Evolutionary conservation across 805 yeast genomes (phyloP).

Genomic region (Yarrowia yakushimensis): DNA sequence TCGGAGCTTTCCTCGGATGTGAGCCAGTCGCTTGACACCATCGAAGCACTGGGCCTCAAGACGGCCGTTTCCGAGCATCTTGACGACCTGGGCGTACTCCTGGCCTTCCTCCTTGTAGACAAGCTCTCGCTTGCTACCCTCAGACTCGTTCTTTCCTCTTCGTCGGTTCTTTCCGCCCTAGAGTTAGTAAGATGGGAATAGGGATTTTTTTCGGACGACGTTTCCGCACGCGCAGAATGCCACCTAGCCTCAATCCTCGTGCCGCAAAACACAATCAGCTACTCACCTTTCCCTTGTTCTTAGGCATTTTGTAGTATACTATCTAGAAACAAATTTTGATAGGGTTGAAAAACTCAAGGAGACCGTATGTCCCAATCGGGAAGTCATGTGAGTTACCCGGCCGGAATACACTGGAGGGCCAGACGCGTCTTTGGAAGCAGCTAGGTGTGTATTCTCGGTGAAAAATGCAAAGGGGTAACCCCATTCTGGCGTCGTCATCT

Average conservation of each 20-base stretch:
- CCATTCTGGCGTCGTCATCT: no score
- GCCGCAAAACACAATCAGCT: background rate
- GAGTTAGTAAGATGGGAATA: background rate
- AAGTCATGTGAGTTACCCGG: slow-evolving; percentile 24
- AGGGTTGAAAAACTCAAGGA: slow-evolving; percentile 21
- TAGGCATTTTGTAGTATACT: slow-evolving; percentile 53
- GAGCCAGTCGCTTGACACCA: slow-evolving; percentile 90
- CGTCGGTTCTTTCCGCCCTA: slow-evolving; percentile 70
- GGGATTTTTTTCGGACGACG: background rate
- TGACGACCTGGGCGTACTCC: slow-evolving; percentile 96
- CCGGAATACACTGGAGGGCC: background rate
- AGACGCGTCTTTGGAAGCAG: background rate
- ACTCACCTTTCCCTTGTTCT: slow-evolving; percentile 65
- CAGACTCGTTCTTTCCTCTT: slow-evolving; percentile 96
- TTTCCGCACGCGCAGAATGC: background rate
- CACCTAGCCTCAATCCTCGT: background rate
- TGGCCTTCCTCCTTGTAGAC: slow-evolving; percentile 92
- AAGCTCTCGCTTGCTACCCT: slow-evolving; percentile 90
- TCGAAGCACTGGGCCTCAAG: slow-evolving; percentile 94
- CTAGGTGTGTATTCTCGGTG: no score
- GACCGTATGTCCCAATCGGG: slow-evolving; percentile 22
- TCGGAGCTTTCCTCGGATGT: slow-evolving; percentile 97
- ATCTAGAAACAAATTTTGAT: slow-evolving; percentile 20
- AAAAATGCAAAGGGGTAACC: no score
- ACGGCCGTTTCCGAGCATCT: slow-evolving; percentile 98